Evolutionary conservation across 2,329 filamentous ascomycete genomes (phyloP), one percentile per base, ranked within the genome.

Genomic region (Colletotrichum lupini): DNA sequence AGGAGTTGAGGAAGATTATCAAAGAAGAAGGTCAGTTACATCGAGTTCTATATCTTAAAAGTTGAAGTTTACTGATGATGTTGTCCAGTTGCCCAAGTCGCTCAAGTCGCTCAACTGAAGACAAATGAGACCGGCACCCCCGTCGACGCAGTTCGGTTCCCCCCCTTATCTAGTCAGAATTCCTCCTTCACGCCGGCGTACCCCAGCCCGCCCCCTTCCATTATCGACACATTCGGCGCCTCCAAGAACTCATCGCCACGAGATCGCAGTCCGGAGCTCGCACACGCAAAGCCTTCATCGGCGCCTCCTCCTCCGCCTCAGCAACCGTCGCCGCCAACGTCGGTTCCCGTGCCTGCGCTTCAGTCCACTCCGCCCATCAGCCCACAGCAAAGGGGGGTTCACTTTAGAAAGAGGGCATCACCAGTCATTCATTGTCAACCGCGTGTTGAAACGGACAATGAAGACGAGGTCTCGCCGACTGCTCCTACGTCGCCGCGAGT

Each of bases 1-100:
- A 68, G 14, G 76, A 77, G 28, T 32, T 78, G 60, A 72, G 74
- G n/a, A 76, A 74, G 61, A 76, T 77, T 16, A 76, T 78, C 57
- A 74, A 76, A 32, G 76, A 78, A 49, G 77, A 79, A 52, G 55
- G 74, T 68, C 1, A 55, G 61, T 42, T 32, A 24, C 53, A 14
- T 26, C n/a, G 14, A 7, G 14, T 37, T 24, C 4, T 30, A 16
- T 19, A 12, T 37, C 2, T 11, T n/a, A 7, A 7, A 11, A 35
- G 14, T 9, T 52, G 9, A 14, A 11, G 3, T 16, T 19, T 59
- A 46, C 73, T 75, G 12, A 75, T 35, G 26, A 26, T 14, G 32
- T 32, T 19, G 24, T 32, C 3, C 22, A 71, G 68, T 71, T 26
- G 67, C 58, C n/a, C 60, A 66, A 74, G 73, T 55, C 53, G 60